Conservation (phyloP, 306 rosid genomes). For the Biancaea sappan region DNA sequence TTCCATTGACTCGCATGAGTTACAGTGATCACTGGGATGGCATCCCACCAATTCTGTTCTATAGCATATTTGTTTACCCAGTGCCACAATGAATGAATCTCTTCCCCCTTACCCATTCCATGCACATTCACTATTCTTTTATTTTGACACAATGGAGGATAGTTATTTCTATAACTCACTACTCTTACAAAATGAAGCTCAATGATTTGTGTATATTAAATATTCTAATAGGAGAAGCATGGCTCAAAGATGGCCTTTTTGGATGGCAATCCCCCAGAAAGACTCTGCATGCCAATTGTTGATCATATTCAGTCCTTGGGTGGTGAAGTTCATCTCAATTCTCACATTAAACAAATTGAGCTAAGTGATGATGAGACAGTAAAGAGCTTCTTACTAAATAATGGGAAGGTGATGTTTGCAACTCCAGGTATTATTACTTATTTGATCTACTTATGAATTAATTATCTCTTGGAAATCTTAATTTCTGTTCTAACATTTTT, state of each 20-base stretch:
- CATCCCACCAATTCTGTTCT: neutral
- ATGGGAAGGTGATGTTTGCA: slow-evolving; percentile 72
- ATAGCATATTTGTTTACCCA: neutral
- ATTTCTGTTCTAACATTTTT: slow-evolving; percentile 30
- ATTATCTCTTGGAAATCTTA: slow-evolving; percentile 8
- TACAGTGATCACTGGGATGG: neutral
- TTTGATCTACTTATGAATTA: neutral
- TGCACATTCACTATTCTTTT: neutral
- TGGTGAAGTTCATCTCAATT: slow-evolving; percentile 86
- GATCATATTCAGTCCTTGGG: slow-evolving; percentile 84
- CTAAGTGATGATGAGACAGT: slow-evolving; percentile 84
- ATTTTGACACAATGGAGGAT: neutral
- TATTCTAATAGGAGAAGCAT: slow-evolving; percentile 78
- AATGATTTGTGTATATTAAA: slow-evolving; percentile 27
- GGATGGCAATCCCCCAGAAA: slow-evolving; percentile 96
- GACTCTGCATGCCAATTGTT: slow-evolving; percentile 92
- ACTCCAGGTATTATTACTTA: slow-evolving; percentile 73
- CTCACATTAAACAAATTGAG: slow-evolving; percentile 81
- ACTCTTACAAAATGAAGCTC: neutral
- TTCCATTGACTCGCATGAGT: neutral
- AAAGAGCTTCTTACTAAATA: slow-evolving; percentile 64
- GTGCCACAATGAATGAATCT: neutral
- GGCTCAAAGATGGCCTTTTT: slow-evolving; percentile 99
- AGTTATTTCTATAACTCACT: neutral
- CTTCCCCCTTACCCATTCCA: neutral